These are phyloP conservation scores for Incumbomyces lentus DNA, from an alignment of 2,329 filamentous ascomycete species.

Conservation along the genomic window DNA sequence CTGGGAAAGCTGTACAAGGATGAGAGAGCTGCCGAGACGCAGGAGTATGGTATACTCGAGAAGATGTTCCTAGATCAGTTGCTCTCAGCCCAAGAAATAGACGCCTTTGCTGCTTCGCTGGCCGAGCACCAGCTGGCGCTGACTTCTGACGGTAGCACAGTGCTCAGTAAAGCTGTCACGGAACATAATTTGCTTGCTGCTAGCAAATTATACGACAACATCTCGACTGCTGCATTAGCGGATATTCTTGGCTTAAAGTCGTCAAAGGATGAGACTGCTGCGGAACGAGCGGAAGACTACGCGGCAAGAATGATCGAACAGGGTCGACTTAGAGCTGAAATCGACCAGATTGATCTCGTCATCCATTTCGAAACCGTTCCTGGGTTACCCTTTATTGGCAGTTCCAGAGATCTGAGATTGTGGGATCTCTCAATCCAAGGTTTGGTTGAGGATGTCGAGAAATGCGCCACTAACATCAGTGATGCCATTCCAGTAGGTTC, in stretches of 20 bases:
- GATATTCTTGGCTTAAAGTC: conserved; percentile 62
- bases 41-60: conserved; percentile 80
- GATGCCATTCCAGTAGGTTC: conserved; percentile 61
- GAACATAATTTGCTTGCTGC: conserved; percentile 91
- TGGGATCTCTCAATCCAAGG: conserved; percentile 87
- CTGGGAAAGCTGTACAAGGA: conserved; percentile 87
- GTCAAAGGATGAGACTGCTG: conserved; percentile 33
- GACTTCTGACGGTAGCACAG: conserved; percentile 83
- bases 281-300: conserved; percentile 76
- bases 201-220: conserved; percentile 69
- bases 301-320: conserved; percentile 95
- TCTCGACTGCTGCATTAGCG: conserved; percentile 64
- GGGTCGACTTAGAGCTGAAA: conserved; percentile 72
- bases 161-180: conserved; percentile 83
- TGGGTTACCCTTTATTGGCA: conserved; percentile 52
- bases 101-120: conserved; percentile 70
- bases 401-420: conserved; percentile 62
- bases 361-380: conserved; percentile 77
- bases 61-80: conserved; percentile 95
- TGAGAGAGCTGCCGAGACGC: conserved; percentile 63
- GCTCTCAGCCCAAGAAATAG: conserved; percentile 69
- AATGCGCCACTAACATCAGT: conserved; percentile 70
- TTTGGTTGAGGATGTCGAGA: conserved; percentile 80
- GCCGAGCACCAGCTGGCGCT: conserved; percentile 81
- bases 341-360: conserved; percentile 83